These are phyloP conservation scores for Chlamydomonas sphaeroides DNA, from an alignment of 139 green algal genomes.

Conservation along the genomic window DNA sequence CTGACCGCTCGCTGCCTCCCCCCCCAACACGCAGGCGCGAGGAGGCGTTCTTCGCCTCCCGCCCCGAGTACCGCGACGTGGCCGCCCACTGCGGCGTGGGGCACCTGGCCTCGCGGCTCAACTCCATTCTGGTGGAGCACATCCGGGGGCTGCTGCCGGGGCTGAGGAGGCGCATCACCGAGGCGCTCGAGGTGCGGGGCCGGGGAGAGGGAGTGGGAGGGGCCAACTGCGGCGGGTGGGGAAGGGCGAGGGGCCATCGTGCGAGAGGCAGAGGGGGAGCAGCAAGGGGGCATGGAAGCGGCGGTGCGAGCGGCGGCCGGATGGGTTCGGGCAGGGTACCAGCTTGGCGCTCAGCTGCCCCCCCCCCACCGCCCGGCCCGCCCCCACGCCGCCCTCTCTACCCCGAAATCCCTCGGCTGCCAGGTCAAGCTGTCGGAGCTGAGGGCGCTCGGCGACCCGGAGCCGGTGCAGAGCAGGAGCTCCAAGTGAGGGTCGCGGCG, in stretches of 20 bases:
- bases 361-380: too few species aligned
- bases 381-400: too few species aligned
- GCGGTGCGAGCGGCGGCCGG: too few species aligned
- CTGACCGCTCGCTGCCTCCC: neutral
- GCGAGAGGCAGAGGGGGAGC: too few species aligned
- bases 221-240: too few species aligned
- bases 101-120: constrained; percentile 83
- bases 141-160: constrained; percentile 64
- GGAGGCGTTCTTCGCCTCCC: constrained; percentile 73
- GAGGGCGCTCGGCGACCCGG: constrained; percentile 43
- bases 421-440: constrained; percentile 47
- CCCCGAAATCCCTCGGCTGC: too few species aligned
- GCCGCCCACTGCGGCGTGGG: constrained; percentile 68
- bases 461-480: constrained; percentile 41
- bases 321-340: too few species aligned
- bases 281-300: too few species aligned
- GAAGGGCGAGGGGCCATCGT: too few species aligned
- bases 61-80: constrained; percentile 75
- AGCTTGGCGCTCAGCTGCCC: too few species aligned
- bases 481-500: constrained; percentile 22
- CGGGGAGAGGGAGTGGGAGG: neutral
- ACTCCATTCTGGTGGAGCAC: constrained; percentile 90
- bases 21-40: constrained; percentile 54
- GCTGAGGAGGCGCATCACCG: constrained; percentile 38
- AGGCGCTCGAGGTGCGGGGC: constrained; percentile 38